Evolutionary conservation across 148 eudicot species (phyloP).

Genomic region (Camellia granthamiana): DNA sequence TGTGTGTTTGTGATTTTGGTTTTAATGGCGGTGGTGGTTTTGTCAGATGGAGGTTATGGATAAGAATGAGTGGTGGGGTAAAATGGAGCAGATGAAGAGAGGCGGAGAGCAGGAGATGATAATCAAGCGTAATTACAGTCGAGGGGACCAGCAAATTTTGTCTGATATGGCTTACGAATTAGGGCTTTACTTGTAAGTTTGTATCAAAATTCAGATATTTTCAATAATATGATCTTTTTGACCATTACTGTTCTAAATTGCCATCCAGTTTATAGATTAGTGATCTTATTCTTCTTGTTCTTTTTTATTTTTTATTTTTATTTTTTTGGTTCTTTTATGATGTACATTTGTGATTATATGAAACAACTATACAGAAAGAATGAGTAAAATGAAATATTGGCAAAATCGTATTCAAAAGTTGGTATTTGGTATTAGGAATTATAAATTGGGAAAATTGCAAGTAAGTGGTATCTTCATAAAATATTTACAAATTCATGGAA

Average conservation of each 20-base stretch:
- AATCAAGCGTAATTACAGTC: constrained; percentile 62
- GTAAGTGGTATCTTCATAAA: too few relatives aligned
- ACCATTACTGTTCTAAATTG: neutral
- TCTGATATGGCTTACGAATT: constrained; percentile 71
- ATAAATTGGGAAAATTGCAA: neutral
- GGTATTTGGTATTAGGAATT: neutral
- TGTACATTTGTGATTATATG: too few relatives aligned
- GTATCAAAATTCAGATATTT: neutral
- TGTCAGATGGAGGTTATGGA: constrained; percentile 75
- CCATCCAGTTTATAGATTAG: too few relatives aligned
- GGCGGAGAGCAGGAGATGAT: constrained; percentile 77
- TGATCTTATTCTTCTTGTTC: too few relatives aligned
- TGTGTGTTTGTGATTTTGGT: constrained; percentile 9
- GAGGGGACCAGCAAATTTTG: constrained; percentile 65
- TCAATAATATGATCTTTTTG: too few relatives aligned
- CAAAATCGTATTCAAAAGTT: neutral
- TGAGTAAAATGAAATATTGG: neutral
- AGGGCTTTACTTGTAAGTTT: constrained; percentile 83
- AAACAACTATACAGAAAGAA: too few relatives aligned
- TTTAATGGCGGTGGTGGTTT: neutral
- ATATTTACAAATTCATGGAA: too few relatives aligned
- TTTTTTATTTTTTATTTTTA: neutral
- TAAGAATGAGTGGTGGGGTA: constrained; percentile 76
- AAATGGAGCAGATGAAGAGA: constrained; percentile 66
- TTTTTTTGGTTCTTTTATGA: neutral